phyloP scores from a whole-genome alignment of 2,329 filamentous ascomycete genomes.

The Penicillium nordicum region DNA sequence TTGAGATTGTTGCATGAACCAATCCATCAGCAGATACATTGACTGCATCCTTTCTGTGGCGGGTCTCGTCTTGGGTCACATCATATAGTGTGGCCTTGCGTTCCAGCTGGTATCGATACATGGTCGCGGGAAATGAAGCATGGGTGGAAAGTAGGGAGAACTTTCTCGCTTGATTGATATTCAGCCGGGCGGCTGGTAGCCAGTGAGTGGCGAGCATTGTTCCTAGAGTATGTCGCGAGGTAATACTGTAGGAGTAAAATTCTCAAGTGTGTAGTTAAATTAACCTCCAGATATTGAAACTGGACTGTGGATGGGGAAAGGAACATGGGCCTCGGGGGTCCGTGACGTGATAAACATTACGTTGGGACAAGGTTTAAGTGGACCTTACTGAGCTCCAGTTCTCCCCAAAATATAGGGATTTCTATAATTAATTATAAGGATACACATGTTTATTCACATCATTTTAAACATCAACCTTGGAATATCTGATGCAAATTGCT shows the following conservation, averaged over 20 bases:
- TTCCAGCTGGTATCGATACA: constrained; percentile 7
- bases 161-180: neutral
- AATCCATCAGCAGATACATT: constrained; percentile 1
- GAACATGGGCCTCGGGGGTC: neutral
- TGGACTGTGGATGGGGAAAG: neutral
- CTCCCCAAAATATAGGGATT: too few species aligned
- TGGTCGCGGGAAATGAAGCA: constrained; percentile 4
- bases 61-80: constrained; percentile 5
- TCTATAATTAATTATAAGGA: too few species aligned
- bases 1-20: constrained; percentile 3
- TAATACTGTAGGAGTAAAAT: neutral
- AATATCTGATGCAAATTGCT: too few species aligned
- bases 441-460: too few species aligned
- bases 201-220: neutral
- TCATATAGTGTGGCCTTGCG: constrained; percentile 8
- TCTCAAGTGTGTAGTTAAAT: neutral
- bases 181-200: constrained; percentile 5
- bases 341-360: neutral
- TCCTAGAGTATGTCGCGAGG: neutral
- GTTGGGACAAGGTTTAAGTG: neutral
- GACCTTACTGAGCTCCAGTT: neutral
- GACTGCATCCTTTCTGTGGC: constrained; percentile 6
- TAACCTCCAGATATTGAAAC: neutral
- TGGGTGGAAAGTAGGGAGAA: constrained; percentile 8
- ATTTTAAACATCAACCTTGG: too few species aligned